phyloP scores from a whole-genome alignment of 306 rosid genomes.

The Prunus mongolica region DNA sequence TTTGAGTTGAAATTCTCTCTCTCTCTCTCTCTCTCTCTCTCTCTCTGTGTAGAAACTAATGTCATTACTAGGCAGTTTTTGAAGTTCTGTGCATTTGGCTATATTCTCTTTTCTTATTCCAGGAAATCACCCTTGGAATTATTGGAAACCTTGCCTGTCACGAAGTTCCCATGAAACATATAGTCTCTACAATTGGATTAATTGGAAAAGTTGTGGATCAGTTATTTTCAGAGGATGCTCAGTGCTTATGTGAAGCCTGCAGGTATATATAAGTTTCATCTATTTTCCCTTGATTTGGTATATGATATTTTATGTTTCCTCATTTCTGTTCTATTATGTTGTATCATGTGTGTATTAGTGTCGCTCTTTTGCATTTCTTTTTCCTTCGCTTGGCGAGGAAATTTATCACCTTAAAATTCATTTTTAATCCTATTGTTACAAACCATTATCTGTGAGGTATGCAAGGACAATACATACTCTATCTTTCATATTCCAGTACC shows the following conservation, averaged over 20 bases:
- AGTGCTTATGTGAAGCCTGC: conserved; percentile 75
- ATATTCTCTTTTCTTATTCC: conserved; percentile 29
- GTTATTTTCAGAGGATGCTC: conserved; percentile 74
- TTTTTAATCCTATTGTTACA: not conserved
- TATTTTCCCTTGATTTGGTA: not conserved
- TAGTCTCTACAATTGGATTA: conserved; percentile 57
- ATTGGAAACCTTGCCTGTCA: conserved; percentile 92
- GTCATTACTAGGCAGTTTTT: not conserved
- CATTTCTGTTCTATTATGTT: not conserved
- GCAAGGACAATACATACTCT: not conserved
- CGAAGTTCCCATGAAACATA: conserved; percentile 52
- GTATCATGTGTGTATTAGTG: not conserved
- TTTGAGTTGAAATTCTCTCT: not conserved
- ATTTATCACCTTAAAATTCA: not conserved
- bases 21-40: not conserved
- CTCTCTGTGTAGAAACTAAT: not conserved
- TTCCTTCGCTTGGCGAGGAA: not conserved
- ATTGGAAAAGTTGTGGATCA: conserved; percentile 53
- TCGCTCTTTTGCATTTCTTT: not conserved
- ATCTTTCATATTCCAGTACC: not conserved
- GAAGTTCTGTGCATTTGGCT: conserved; percentile 18
- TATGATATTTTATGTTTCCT: not conserved
- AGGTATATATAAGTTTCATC: conserved; percentile 40
- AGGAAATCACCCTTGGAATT: conserved; percentile 83
- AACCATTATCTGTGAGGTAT: not conserved